Conservation (phyloP, 2,329 filamentous ascomycete genomes). For the Raffaelea ambrosiae region DNA sequence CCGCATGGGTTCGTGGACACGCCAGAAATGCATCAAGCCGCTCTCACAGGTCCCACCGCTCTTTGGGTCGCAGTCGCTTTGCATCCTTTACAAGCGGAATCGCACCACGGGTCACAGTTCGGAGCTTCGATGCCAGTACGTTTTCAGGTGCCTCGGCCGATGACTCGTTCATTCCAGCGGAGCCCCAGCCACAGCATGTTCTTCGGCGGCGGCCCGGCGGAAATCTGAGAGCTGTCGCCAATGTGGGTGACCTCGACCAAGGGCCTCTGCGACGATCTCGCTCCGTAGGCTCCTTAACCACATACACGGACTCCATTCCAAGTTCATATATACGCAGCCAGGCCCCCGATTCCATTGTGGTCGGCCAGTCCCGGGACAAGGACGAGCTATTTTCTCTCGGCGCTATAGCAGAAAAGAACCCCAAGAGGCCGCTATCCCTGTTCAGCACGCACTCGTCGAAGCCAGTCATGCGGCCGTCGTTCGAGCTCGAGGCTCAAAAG, state of each 20-base stretch:
- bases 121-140: slow-evolving; percentile 54
- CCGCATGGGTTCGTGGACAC: slow-evolving; percentile 28
- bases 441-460: slow-evolving; percentile 56
- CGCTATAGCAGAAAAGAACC: slow-evolving; percentile 42
- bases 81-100: slow-evolving; percentile 53
- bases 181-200: slow-evolving; percentile 49
- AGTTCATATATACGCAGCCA: slow-evolving; percentile 46
- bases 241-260: slow-evolving; percentile 52
- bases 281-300: slow-evolving; percentile 51
- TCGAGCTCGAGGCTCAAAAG: slow-evolving; percentile 80
- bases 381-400: slow-evolving; percentile 48
- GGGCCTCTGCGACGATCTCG: slow-evolving; percentile 41
- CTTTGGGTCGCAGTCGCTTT: slow-evolving; percentile 44
- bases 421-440: slow-evolving; percentile 40
- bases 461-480: slow-evolving; percentile 61
- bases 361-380: slow-evolving; percentile 31
- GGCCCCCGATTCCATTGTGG: slow-evolving; percentile 24
- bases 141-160: slow-evolving; percentile 43
- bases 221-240: slow-evolving; percentile 60
- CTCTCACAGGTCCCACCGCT: slow-evolving; percentile 40
- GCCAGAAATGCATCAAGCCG: slow-evolving; percentile 37
- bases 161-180: slow-evolving; percentile 33
- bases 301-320: slow-evolving; percentile 51
- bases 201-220: slow-evolving; percentile 68
- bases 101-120: slow-evolving; percentile 38